Conservation (phyloP, 2,329 filamentous ascomycete species). For the Colletotrichum tofieldiae region DNA sequence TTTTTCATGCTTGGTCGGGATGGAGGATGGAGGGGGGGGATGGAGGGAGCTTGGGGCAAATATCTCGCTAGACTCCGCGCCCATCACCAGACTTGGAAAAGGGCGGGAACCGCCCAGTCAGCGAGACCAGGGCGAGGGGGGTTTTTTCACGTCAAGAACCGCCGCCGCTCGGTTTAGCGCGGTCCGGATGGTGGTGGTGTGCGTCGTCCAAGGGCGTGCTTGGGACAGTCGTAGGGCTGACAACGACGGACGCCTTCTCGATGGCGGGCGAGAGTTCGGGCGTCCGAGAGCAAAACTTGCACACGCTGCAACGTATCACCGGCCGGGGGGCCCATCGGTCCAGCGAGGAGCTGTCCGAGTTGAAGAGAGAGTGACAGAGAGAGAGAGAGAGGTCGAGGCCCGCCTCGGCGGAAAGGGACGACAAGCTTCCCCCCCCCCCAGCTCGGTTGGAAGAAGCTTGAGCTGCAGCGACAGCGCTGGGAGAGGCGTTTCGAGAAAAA, state of each 20-base stretch:
- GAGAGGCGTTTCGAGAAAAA: conserved; percentile 31
- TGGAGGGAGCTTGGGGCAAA: conserved; percentile 23
- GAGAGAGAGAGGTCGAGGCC: background rate
- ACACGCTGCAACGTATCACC: conserved; percentile 12
- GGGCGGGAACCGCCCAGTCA: background rate
- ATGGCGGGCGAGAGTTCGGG: background rate
- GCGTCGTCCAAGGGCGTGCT: conserved; percentile 11
- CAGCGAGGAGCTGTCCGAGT: background rate
- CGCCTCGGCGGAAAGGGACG: background rate
- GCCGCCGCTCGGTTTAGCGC: conserved; percentile 14
- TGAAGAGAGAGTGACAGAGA: background rate
- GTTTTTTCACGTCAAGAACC: background rate
- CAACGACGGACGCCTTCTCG: conserved; percentile 17
- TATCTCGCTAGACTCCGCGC: conserved; percentile 16
- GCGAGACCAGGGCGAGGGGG: background rate
- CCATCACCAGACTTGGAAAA: conserved; percentile 18
- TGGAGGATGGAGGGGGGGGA: background rate
- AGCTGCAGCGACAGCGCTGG: background rate
- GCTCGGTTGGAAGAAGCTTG: conserved; percentile 1
- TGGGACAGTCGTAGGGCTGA: conserved; percentile 35
- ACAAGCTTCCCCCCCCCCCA: conserved; percentile 12
- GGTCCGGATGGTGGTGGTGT: background rate
- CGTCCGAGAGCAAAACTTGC: too few species aligned
- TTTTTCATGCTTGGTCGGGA: conserved; percentile 12
- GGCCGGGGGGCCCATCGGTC: conserved; percentile 2